phyloP scores from a whole-genome alignment of 2,329 filamentous ascomycete species.

The Neofusicoccum ribis region DNA sequence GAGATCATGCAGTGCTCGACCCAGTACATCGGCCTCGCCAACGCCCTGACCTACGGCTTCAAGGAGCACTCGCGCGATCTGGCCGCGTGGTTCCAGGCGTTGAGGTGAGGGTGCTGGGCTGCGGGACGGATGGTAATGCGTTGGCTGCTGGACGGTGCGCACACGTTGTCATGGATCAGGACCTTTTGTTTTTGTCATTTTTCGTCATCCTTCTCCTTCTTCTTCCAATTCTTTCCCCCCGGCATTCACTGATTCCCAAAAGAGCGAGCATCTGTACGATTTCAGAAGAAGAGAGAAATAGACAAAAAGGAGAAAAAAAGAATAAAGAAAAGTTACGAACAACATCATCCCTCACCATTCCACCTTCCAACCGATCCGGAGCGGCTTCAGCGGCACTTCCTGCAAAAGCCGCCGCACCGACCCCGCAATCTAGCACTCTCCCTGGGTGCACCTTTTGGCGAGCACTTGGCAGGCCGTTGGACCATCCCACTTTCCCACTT shows the following conservation, averaged over 20 bases:
- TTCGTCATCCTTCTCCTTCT: neutral
- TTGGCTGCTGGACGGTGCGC: neutral
- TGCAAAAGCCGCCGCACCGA: neutral
- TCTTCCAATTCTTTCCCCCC: neutral
- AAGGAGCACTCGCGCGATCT: slow-evolving; percentile 24
- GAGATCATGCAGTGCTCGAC: slow-evolving; percentile 27
- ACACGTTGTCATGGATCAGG: neutral
- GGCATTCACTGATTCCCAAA: neutral
- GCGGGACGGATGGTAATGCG: neutral
- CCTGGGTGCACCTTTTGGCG: neutral
- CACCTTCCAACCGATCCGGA: neutral
- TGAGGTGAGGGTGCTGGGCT: neutral
- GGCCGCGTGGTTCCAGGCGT: neutral
- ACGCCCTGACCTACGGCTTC: slow-evolving; percentile 26
- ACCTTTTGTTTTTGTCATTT: neutral
- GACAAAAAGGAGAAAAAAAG: neutral
- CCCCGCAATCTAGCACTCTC: neutral
- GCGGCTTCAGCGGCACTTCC: neutral
- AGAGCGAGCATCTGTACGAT: neutral
- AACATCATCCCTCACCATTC: neutral
- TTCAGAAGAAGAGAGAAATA: neutral
- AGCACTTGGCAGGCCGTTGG: neutral
- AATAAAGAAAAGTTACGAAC: too few relatives aligned
- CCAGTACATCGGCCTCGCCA: slow-evolving; percentile 29
- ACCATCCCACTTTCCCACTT: neutral